Base-by-base conservation (phyloP, 805 yeast genomes). In the Candida lessepsii region DNA sequence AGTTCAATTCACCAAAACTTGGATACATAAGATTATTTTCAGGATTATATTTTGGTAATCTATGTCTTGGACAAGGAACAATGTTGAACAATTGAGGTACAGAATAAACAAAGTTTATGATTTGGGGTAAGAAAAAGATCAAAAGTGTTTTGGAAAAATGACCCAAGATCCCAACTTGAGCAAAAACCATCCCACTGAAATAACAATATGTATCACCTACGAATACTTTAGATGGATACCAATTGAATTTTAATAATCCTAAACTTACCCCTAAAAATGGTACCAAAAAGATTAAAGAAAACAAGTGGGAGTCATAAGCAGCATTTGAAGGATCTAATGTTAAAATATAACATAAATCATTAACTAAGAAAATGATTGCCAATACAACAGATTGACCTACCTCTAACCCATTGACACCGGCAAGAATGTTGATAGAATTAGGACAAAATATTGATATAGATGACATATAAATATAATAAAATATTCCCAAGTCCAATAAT, bases 121-220 rank as follows among this genome's bases (percentile, higher is more conserved):
- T 86, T 64, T 93, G 99, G 2, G 98, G 98, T 29, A 87, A 67
- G 58, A 93, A 84, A 55, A 93, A 83, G 24, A 90, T 62, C 62
- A 93, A 68, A 50, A 91, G 68, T 0, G 99, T 93, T 63, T 93
- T 93, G 30, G 96, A 87, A 61, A 90, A 93, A 67, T 93, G 99
- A 1, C 98, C 98, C 43, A 87, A 73, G 25, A 93, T 93, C 1
- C 97, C 98, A 21, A 87, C 96, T 19, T 90, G 93, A 0, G 98
- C 99, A 62, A 93, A 89, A 1, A 93, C 96, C 99, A 93, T 93
- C 3, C 99, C 99, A 18, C 96, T 88, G 61, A 93, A 90, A 63
- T 93, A 93, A 65, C 99, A 93, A 69, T 85, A 93, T 0, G 99
- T 91, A 58, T 93, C 99, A 21, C 99, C 99, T 6, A 93, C 99